These are phyloP conservation scores for Cephalotrichum gorgonifer DNA, from an alignment of 2,329 filamentous ascomycete species.

Conservation along the genomic window DNA sequence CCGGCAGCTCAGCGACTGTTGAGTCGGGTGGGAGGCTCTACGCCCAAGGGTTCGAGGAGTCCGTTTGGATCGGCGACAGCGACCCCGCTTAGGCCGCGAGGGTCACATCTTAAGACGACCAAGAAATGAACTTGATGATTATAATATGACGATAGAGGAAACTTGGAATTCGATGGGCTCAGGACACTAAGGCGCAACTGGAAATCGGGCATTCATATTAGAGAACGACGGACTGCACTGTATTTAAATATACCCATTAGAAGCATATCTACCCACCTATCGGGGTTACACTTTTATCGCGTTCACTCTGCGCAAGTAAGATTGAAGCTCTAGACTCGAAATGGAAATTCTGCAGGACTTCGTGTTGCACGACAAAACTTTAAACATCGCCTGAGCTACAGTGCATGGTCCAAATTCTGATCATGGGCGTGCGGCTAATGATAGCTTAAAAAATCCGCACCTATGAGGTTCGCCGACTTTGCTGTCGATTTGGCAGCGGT, in stretches of 20 bases:
- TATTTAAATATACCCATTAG: slow-evolving; percentile 1
- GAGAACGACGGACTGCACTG: neutral
- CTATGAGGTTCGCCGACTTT: slow-evolving; percentile 53
- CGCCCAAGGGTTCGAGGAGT: slow-evolving; percentile 22
- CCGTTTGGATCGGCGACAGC: slow-evolving; percentile 22
- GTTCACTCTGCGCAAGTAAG: too few species aligned
- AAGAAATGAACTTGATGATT: slow-evolving; percentile 8
- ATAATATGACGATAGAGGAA: slow-evolving; percentile 2
- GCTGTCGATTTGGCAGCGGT: slow-evolving; percentile 61
- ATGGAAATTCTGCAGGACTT: neutral
- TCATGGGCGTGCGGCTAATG: neutral
- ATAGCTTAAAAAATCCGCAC: neutral
- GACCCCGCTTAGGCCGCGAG: slow-evolving; percentile 24
- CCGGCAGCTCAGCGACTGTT: slow-evolving; percentile 64
- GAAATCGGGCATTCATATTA: neutral
- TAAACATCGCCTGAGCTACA: neutral
- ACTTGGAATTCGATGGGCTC: neutral
- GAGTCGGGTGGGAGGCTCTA: slow-evolving; percentile 43
- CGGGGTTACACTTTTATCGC: neutral
- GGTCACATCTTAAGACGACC: slow-evolving; percentile 25
- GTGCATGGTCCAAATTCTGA: neutral
- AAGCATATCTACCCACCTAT: neutral
- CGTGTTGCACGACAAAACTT: neutral
- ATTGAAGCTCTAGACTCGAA: too few species aligned
- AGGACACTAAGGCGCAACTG: slow-evolving; percentile 1